A percentile compares a stretch with the other conserved stretches of the same genome.
Evolutionary conservation across 805 yeast species (phyloP).

Genomic region (Millerozyma acaciae): DNA sequence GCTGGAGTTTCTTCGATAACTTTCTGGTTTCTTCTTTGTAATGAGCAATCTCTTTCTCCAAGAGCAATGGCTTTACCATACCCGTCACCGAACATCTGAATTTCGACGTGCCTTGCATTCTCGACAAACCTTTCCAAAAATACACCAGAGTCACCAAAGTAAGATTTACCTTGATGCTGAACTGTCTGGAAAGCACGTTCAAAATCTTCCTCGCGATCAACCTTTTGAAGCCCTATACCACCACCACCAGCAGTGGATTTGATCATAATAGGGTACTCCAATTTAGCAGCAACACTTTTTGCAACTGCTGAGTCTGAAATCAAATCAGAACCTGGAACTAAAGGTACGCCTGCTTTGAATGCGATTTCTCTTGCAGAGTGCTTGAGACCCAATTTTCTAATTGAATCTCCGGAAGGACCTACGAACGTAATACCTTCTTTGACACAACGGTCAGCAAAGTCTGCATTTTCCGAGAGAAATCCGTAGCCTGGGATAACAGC

Average conservation of each 20-base stretch:
- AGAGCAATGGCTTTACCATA: constrained; percentile 86
- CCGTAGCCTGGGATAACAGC: constrained; percentile 99
- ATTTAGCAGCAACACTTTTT: constrained; percentile 60
- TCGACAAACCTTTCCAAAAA: constrained; percentile 93
- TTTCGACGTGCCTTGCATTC: constrained; percentile 92
- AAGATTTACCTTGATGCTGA: constrained; percentile 88
- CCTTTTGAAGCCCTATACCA: constrained; percentile 95
- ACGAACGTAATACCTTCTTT: constrained; percentile 84
- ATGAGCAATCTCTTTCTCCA: constrained; percentile 96
- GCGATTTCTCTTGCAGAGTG: constrained; percentile 98
- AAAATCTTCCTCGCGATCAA: constrained; percentile 76
- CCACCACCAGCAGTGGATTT: constrained; percentile 99
- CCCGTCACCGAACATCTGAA: constrained; percentile 97
- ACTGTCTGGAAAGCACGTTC: constrained; percentile 85
- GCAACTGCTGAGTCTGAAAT: constrained; percentile 74
- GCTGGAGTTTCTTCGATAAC: constrained; percentile 98
- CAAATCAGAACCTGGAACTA: constrained; percentile 95
- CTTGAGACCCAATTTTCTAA: constrained; percentile 85
- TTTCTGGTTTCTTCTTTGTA: constrained; percentile 96
- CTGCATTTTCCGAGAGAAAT: constrained; percentile 93
- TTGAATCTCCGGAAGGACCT: constrained; percentile 96
- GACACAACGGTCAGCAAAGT: constrained; percentile 84
- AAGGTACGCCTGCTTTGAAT: constrained; percentile 83
- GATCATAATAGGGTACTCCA: constrained; percentile 91
- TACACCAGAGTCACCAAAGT: constrained; percentile 94